Evolutionary conservation across 345 rosid genomes (phyloP), one percentile per base, ranked within the genome.

Genomic region (Eucalyptus viminalis): DNA sequence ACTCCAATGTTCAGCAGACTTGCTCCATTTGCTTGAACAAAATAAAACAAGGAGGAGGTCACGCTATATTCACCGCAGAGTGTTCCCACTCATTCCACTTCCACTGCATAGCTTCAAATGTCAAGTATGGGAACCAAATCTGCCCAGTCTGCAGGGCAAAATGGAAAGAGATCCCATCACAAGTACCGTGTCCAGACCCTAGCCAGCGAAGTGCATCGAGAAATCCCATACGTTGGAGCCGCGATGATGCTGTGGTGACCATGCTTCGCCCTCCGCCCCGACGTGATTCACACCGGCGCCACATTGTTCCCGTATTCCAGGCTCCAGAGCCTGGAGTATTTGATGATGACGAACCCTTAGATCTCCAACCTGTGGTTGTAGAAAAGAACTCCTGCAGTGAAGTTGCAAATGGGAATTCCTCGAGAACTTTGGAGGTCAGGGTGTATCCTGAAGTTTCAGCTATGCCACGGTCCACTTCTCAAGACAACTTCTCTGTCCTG

Each of bases 41-140:
- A 93, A 96, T 98, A 94, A 97, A 96, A 91, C 96, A 95, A 92
- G 95, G 98, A 88, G 96, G 90, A 17, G 99, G 98, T 24, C 99
- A 95, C 31, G 99, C 99, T 21, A 92, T 98, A 88, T 97, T 97
- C 92, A 97, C 98, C 7, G 98, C 99, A 27, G 99, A 97, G 89
- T 97, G 99, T 89, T 95, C 98, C 2, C 99, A 97, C 88, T 96
- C 99, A 86, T 98, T 98, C 92, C 99, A 98, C 91, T 97, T 98
- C 92, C 96, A 96, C 86, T 98, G 99, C 92, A 96, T 98, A 89
- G 95, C 98, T 91, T 95, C 98, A 11, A 97, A 95, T 88, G 98
- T 95, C 88, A 95, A 96, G 90, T 94, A 96, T 45, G 97, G 97
- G 34, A 97, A 95, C 94, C 97, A 94, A 92, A 94, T 95, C 67